Conservation (phyloP, 129 eudicot species). For the Flaveria robusta region DNA sequence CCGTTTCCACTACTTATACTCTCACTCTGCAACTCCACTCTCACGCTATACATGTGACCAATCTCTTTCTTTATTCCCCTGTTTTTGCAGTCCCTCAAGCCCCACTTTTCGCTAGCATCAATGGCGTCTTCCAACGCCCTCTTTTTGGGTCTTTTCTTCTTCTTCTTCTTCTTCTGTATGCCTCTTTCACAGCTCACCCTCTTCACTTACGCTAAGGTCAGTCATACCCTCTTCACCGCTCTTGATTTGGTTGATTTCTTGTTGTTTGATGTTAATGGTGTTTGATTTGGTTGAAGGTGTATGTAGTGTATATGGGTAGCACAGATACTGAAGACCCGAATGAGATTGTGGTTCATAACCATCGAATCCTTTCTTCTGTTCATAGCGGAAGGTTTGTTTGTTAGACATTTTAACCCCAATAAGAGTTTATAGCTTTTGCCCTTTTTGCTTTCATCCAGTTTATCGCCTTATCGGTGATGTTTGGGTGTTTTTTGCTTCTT, state of each 20-base stretch:
- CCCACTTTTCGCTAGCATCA: conserved; percentile 23
- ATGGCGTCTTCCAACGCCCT: conserved; percentile 43
- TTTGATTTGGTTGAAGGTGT: conserved; percentile 48
- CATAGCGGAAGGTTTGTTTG: conserved; percentile 61
- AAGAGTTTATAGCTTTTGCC: not conserved
- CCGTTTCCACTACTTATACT: conserved; percentile 20
- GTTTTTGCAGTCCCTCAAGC: conserved; percentile 11
- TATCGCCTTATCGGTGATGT: not conserved
- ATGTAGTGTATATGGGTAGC: conserved; percentile 86
- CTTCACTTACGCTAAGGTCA: conserved; percentile 58
- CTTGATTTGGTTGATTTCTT: not conserved
- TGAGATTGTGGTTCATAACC: conserved; percentile 63
- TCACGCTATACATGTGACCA: conserved; percentile 50
- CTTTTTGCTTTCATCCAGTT: not conserved
- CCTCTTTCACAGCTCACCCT: conserved; percentile 20
- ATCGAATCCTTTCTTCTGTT: conserved; percentile 64
- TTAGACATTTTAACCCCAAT: not conserved
- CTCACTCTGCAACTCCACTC: conserved; percentile 1
- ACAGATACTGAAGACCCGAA: conserved; percentile 53
- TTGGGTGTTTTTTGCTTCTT: conserved; percentile 1
- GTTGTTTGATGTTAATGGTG: not conserved
- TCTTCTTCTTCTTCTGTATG: conserved; percentile 35
- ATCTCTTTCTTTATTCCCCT: conserved; percentile 26
- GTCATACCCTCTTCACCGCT: not conserved
- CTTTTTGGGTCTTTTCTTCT: conserved; percentile 37